A percentile compares a stretch with the other conserved stretches of the same genome.
These are phyloP conservation scores for Candida chilensis DNA, from an alignment of 805 yeast species.

Conservation along the genomic window DNA sequence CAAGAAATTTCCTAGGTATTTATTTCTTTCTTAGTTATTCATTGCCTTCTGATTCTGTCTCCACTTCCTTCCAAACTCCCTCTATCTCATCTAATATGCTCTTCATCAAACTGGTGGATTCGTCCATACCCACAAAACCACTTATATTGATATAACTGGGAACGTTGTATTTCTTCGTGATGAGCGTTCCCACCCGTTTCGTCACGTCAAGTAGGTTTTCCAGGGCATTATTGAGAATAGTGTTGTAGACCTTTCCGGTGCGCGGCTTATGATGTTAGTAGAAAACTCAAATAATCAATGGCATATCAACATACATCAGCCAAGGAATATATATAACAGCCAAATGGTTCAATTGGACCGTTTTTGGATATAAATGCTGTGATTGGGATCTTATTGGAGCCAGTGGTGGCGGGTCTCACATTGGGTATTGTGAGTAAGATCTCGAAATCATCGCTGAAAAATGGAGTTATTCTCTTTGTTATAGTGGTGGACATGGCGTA, in stretches of 20 bases:
- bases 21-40: too few species aligned
- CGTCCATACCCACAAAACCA: constrained; percentile 24
- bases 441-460: not conserved
- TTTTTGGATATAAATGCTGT: constrained; percentile 19
- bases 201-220: constrained; percentile 32
- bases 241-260: constrained; percentile 21
- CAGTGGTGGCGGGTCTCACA: not conserved
- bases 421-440: not conserved
- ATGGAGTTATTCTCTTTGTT: not conserved
- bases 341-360: constrained; percentile 20
- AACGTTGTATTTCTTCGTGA: constrained; percentile 24
- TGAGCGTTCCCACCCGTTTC: constrained; percentile 27
- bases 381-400: constrained; percentile 18
- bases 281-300: not conserved
- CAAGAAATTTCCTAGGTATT: too few species aligned
- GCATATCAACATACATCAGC: constrained; percentile 13
- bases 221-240: constrained; percentile 30
- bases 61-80: constrained; percentile 3
- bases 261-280: constrained; percentile 5
- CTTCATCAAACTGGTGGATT: constrained; percentile 16
- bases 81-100: constrained; percentile 17
- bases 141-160: constrained; percentile 38
- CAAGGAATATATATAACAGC: constrained; percentile 34
- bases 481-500: not conserved
- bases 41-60: too few species aligned